phyloP scores from a whole-genome alignment of 1,284 basidiomycete species.

The Peniophora sp. region DNA sequence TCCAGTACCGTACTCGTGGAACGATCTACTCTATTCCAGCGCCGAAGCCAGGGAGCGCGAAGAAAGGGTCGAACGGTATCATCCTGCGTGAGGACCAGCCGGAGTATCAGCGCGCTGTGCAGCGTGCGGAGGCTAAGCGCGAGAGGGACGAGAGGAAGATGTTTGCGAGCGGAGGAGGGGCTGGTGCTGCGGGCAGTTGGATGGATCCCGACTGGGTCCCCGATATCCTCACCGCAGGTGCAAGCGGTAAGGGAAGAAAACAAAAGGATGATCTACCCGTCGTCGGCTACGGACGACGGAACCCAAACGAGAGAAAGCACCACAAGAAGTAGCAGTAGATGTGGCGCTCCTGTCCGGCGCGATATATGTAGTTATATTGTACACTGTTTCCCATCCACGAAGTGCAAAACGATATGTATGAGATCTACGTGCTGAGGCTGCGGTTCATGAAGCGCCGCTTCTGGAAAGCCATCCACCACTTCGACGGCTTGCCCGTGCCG shows the following conservation, averaged over 20 bases:
- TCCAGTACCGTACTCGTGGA: conserved; percentile 89
- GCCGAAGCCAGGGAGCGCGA: conserved; percentile 85
- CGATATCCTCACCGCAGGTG: conserved; percentile 71
- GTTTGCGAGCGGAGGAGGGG: conserved; percentile 40
- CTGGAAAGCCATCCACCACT: conserved; percentile 99
- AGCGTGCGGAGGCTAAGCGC: conserved; percentile 62
- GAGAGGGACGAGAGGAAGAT: conserved; percentile 75
- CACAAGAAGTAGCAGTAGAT: conserved; percentile 24
- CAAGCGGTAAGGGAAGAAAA: conserved; percentile 68
- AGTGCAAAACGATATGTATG: conserved; percentile 8
- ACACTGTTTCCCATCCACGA: conserved; percentile 8
- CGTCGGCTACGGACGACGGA: conserved; percentile 79
- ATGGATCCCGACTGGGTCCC: conserved; percentile 96
- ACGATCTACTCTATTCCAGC: conserved; percentile 91
- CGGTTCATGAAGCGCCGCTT: conserved; percentile 95
- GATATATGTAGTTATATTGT: conserved; percentile 12
- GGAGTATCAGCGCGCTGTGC: conserved; percentile 79
- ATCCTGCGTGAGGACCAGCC: conserved; percentile 88
- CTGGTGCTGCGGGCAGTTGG: conserved; percentile 66
- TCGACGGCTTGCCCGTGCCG: conserved; percentile 85
- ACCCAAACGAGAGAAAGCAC: conserved; percentile 75
- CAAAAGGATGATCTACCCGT: conserved; percentile 61
- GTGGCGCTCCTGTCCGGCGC: not conserved
- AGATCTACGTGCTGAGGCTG: conserved; percentile 53
- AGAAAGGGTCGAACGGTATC: conserved; percentile 72